Base-by-base conservation (phyloP, 2,329 filamentous ascomycete genomes). In the Corynespora cassiicola region DNA sequence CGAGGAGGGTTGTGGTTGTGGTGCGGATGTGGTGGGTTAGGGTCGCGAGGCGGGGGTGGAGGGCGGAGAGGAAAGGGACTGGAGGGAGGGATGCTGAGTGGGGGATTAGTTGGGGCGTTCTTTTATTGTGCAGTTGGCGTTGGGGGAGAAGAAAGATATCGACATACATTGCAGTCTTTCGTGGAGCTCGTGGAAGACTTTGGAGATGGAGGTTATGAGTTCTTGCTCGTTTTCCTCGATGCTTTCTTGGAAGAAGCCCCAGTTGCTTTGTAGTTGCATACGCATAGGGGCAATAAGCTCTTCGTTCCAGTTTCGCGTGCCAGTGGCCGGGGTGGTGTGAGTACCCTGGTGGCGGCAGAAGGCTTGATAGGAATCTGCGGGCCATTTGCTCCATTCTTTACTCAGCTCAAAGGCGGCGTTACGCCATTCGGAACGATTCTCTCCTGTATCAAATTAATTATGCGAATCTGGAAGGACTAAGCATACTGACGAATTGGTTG, bases 311-410 rank as follows among this genome's bases (percentile, higher is more conserved):
- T 21, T 43, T 10, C 30, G 34, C 4, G 18, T 14, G 17, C 38
- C 43, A 4, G 38, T 39, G 6, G 41, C n/a, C 7, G 10, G 16
- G 14, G 35, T 39, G 4, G 19, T 24, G 20, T 39, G 31, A 12
- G 15, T 36, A 8, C 46, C 46, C 15, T 44, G 15, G 19, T 39
- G 23, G 24, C 39, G 39, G 20, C 46, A 50, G 33, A 50, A 47
- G 11, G 39, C 24, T 16, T 34, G 24, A 31, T 43, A 50, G 11
- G 15, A 21, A 18, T 45, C 35, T 14, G 42, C 20, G 14, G 31
- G 24, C 39, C 36, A 50, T 43, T 43, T 44, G 7, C 36, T 33
- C 46, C 46, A 50, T 34, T 43, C 43, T 35, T 44, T 43, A 29
- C 39, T 50, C 7, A 30, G 17, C n/a, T 50, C 43, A 2, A 41